phyloP scores from a whole-genome alignment of 2,329 filamentous ascomycete genomes.

The Clarireedia hainanense region DNA sequence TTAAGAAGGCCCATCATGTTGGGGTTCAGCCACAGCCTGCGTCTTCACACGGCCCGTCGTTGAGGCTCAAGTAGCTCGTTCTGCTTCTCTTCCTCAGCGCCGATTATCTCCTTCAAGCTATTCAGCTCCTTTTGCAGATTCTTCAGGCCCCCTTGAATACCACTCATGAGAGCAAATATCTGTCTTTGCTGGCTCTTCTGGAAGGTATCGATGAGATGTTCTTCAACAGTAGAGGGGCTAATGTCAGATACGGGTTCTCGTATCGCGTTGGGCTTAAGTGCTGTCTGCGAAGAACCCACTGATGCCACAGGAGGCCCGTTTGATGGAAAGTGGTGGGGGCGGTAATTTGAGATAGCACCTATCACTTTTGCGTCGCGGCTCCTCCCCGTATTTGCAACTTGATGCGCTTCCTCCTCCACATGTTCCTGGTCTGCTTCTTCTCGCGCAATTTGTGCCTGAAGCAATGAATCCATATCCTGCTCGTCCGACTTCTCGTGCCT shows the following conservation, averaged over 20 bases:
- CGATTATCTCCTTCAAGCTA: slow-evolving; percentile 19
- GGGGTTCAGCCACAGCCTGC: no score
- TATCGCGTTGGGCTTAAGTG: background rate
- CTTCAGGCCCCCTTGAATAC: slow-evolving; percentile 19
- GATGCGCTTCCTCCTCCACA: slow-evolving; percentile 4
- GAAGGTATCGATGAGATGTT: slow-evolving; percentile 14
- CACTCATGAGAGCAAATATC: slow-evolving; percentile 19
- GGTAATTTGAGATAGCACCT: background rate
- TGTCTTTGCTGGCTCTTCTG: slow-evolving; percentile 20
- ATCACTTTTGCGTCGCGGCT: background rate
- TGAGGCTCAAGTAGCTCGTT: no score
- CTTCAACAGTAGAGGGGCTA: background rate
- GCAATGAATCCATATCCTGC: slow-evolving; percentile 14
- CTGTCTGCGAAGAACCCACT: background rate
- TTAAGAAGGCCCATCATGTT: no score
- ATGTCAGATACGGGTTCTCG: background rate
- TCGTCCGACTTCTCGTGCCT: slow-evolving; percentile 1
- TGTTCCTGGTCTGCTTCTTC: slow-evolving; percentile 9
- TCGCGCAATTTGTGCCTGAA: slow-evolving; percentile 18
- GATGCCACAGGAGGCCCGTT: background rate
- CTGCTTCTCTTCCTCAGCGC: slow-evolving; percentile 17
- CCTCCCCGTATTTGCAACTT: background rate
- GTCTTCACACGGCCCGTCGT: no score
- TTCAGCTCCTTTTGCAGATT: slow-evolving; percentile 22
- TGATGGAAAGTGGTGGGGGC: slow-evolving; percentile 3